phyloP scores from a whole-genome alignment of 148 eudicot genomes.

The Nyssa sinensis region DNA sequence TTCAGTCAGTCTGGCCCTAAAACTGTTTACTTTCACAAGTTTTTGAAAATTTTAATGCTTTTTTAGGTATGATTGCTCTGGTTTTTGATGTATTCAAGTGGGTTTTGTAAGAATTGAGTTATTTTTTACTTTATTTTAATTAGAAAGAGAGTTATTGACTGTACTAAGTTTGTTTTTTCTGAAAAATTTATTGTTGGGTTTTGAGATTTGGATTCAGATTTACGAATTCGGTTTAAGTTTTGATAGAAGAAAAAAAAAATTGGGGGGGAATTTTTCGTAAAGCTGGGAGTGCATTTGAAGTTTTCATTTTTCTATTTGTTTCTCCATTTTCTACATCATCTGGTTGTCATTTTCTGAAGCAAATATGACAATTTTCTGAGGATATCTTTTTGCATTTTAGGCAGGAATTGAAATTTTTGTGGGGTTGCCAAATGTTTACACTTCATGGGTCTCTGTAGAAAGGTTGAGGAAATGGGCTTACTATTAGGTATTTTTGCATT shows the following conservation, averaged over 20 bases:
- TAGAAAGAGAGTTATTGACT: background rate
- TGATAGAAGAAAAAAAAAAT: too few relatives aligned
- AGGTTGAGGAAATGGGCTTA: conserved; percentile 13
- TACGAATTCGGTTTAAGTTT: conserved; percentile 31
- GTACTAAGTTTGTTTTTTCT: background rate
- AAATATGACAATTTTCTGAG: conserved; percentile 28
- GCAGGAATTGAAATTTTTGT: conserved; percentile 23
- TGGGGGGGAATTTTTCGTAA: background rate
- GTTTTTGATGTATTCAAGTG: conserved; percentile 8
- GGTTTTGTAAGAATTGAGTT: conserved; percentile 5
- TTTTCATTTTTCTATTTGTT: conserved; percentile 17
- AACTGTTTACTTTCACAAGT: background rate
- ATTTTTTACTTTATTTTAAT: background rate
- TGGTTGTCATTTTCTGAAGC: too few relatives aligned
- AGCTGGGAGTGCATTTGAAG: conserved; percentile 1
- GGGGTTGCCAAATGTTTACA: conserved; percentile 35
- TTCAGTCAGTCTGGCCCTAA: too few relatives aligned
- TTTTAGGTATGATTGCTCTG: conserved; percentile 1
- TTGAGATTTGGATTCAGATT: conserved; percentile 28
- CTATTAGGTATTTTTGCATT: conserved; percentile 24
- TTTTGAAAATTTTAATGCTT: too few relatives aligned
- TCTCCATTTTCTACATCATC: conserved; percentile 1
- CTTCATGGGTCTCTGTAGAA: too few relatives aligned
- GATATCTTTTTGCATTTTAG: conserved; percentile 4
- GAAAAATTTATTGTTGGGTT: too few relatives aligned